A percentile compares a stretch with the other conserved stretches of the same genome.
Evolutionary conservation across 1,284 basidiomycete species (phyloP).

Genomic region (Ustilago cynodontis): DNA sequence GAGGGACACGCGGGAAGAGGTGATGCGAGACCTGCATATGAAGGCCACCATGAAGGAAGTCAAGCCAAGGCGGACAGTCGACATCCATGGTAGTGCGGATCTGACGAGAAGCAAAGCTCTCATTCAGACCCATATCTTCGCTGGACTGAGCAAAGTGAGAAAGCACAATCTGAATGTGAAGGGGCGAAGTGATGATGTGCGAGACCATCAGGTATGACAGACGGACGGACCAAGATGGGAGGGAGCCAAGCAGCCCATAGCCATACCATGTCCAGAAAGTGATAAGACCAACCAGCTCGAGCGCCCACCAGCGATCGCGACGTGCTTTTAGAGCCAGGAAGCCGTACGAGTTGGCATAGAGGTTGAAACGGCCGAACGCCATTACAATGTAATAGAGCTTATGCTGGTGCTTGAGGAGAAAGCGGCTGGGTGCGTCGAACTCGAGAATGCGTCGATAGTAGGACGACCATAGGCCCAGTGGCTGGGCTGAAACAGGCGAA

Average conservation of each 20-base stretch:
- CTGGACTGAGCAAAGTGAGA: conserved; percentile 98
- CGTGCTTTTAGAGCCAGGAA: conserved; percentile 77
- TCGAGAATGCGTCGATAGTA: conserved; percentile 91
- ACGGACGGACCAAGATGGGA: conserved; percentile 78
- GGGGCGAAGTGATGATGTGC: conserved; percentile 82
- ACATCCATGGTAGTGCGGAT: conserved; percentile 96
- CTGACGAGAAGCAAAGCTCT: conserved; percentile 93
- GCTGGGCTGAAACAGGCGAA: conserved; percentile 1
- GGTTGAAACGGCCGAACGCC: conserved; percentile 92
- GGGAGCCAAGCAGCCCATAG: conserved; percentile 74
- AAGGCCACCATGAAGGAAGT: conserved; percentile 90
- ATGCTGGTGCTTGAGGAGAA: conserved; percentile 85
- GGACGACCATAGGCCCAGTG: conserved; percentile 80
- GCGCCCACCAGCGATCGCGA: conserved; percentile 65
- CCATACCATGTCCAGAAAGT: conserved; percentile 87
- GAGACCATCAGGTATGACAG: conserved; percentile 82
- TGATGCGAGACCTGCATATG: conserved; percentile 98
- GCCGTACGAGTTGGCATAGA: conserved; percentile 87
- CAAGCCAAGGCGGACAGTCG: conserved; percentile 83
- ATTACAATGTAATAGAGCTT: conserved; percentile 93
- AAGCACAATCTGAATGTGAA: conserved; percentile 85
- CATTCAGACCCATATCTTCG: conserved; percentile 86
- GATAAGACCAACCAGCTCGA: conserved; percentile 78
- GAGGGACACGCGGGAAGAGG: conserved; percentile 91
- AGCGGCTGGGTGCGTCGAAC: conserved; percentile 80